Conservation (phyloP, 2,329 filamentous ascomycete species). For the Fusarium solani-melongenae region DNA sequence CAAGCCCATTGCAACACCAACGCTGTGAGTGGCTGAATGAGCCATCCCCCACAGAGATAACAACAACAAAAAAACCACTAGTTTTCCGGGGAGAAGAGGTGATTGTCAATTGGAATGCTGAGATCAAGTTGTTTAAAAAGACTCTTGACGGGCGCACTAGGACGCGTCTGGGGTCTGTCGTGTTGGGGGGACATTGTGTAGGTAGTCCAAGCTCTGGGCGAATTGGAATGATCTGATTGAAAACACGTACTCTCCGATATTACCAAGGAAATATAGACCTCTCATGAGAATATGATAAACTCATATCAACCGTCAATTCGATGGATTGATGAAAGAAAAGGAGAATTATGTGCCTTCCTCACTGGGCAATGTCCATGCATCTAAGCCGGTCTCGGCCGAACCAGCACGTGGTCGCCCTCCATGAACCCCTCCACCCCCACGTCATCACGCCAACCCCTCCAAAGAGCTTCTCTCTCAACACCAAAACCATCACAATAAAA, state of each 20-base stretch:
- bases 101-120: background rate
- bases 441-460: constrained; percentile 28
- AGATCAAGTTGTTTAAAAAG: constrained; percentile 5
- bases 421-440: constrained; percentile 24
- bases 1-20: constrained; percentile 15
- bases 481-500: constrained; percentile 19
- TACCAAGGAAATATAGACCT: background rate
- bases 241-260: background rate
- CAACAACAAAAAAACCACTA: background rate
- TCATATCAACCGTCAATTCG: background rate
- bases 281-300: background rate
- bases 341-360: background rate
- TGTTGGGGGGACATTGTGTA: background rate
- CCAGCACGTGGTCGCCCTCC: constrained; percentile 15
- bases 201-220: background rate
- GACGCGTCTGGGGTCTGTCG: background rate
- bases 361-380: background rate
- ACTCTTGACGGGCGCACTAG: constrained; percentile 14
- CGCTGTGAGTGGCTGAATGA: constrained; percentile 16
- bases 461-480: constrained; percentile 9
- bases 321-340: background rate
- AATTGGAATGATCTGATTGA: constrained; percentile 24
- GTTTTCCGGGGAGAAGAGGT: background rate
- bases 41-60: constrained; percentile 27
- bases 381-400: constrained; percentile 5